Percentiles rank a stretch among this genome's conserved stretches.
Conservation (phyloP, 176 grass and related monocot species). For the Oryza coarctata region DNA sequence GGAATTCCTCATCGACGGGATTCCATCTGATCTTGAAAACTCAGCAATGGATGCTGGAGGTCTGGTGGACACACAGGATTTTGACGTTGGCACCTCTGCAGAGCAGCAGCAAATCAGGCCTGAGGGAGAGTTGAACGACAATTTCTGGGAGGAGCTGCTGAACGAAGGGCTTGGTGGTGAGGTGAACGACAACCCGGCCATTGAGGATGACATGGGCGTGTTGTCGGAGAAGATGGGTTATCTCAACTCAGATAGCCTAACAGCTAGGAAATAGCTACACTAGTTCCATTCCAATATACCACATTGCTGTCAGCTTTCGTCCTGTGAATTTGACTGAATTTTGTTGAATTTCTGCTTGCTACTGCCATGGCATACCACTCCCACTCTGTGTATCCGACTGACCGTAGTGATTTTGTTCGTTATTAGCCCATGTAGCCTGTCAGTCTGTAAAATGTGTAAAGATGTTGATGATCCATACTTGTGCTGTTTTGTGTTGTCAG, state of each 20-base stretch:
- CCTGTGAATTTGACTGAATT: not conserved
- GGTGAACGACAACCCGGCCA: slow-evolving; percentile 33
- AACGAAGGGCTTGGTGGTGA: slow-evolving; percentile 40
- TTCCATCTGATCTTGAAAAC: slow-evolving; percentile 18
- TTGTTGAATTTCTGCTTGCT: not conserved
- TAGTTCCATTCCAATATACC: not conserved
- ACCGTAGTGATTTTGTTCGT: slow-evolving; percentile 9
- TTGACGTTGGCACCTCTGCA: slow-evolving; percentile 13
- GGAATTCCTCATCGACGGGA: slow-evolving; percentile 34
- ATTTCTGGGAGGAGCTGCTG: slow-evolving; percentile 83
- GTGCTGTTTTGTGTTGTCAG: not conserved
- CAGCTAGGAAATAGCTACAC: slow-evolving; percentile 13
- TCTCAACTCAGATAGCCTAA: slow-evolving; percentile 46
- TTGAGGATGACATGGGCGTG: slow-evolving; percentile 49
- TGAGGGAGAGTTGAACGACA: slow-evolving; percentile 51
- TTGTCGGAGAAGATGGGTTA: slow-evolving; percentile 64
- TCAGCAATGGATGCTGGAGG: slow-evolving; percentile 2
- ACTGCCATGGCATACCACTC: not conserved
- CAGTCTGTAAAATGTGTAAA: not conserved
- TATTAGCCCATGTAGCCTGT: not conserved
- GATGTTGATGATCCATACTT: not conserved
- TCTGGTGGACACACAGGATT: not conserved
- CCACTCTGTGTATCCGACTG: not conserved
- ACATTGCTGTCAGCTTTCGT: not conserved
- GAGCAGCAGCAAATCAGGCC: slow-evolving; percentile 23